Conservation (phyloP, 2,329 filamentous ascomycete species). For the Aaosphaeria pasadenensis region DNA sequence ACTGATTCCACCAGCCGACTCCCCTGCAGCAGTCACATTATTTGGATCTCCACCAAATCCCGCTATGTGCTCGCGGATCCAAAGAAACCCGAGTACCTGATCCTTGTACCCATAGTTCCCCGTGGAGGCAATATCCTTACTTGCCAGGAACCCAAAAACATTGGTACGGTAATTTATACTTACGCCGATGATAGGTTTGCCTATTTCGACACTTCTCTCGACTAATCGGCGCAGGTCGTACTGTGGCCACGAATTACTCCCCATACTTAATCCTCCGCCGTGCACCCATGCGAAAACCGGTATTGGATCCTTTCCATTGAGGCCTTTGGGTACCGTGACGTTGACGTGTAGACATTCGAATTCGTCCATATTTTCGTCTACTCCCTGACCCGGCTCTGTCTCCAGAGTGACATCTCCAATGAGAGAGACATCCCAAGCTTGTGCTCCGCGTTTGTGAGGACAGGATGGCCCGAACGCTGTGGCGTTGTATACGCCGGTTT, state of each 20-base stretch:
- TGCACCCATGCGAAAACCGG: constrained; percentile 55
- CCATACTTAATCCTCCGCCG: constrained; percentile 51
- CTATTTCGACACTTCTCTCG: constrained; percentile 40
- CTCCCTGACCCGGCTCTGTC: constrained; percentile 13
- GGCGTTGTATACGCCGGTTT: constrained; percentile 23
- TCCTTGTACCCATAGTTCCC: constrained; percentile 35
- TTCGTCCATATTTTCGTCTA: constrained; percentile 25
- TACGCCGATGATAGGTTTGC: constrained; percentile 44
- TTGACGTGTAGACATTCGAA: constrained; percentile 34
- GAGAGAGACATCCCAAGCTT: constrained; percentile 25
- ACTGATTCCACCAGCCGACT: constrained; percentile 46
- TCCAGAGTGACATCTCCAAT: constrained; percentile 14
- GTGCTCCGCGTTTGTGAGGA: constrained; percentile 31
- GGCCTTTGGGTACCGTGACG: constrained; percentile 27
- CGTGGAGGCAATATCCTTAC: constrained; percentile 41
- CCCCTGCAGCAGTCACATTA: constrained; percentile 41
- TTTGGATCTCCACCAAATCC: constrained; percentile 40
- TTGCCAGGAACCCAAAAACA: constrained; percentile 40
- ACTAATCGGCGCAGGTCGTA: constrained; percentile 47
- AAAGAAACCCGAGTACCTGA: constrained; percentile 34
- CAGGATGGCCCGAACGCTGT: constrained; percentile 36
- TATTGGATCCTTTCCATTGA: constrained; percentile 16
- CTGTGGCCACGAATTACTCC: constrained; percentile 53
- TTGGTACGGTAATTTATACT: constrained; percentile 34
- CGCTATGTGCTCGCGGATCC: constrained; percentile 37